phyloP scores from a whole-genome alignment of 441 rosid genomes.

The Breynia disticha region DNA sequence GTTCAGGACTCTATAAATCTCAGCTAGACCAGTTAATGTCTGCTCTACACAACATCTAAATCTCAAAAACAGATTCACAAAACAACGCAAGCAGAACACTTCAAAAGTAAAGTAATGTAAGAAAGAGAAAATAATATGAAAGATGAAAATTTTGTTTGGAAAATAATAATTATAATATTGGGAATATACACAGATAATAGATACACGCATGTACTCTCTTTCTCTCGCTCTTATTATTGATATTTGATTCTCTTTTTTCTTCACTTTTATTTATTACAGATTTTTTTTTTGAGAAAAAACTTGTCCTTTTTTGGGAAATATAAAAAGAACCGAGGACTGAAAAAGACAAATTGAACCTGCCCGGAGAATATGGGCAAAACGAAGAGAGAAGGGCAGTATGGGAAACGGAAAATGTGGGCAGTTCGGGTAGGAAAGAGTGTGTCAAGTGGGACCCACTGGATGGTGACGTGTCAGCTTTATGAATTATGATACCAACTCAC shows the following conservation, averaged over 20 bases:
- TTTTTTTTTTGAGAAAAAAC: slow-evolving; percentile 1
- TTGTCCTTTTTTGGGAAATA: too few relatives aligned
- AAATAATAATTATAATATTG: too few relatives aligned
- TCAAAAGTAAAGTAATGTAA: slow-evolving; percentile 6
- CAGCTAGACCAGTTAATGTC: slow-evolving; percentile 24
- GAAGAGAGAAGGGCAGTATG: slow-evolving; percentile 8
- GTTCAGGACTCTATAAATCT: slow-evolving; percentile 18
- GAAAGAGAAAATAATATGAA: background rate
- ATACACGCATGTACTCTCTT: too few relatives aligned
- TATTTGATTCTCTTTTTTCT: slow-evolving; percentile 20
- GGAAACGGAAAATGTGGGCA: slow-evolving; percentile 17
- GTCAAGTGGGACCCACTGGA: slow-evolving; percentile 19
- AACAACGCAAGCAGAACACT: slow-evolving; percentile 21
- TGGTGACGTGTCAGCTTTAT: slow-evolving; percentile 24
- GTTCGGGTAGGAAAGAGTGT: slow-evolving; percentile 10
- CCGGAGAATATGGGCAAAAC: slow-evolving; percentile 13
- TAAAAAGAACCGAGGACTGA: slow-evolving; percentile 21
- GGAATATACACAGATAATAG: too few relatives aligned
- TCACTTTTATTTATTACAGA: slow-evolving; percentile 11
- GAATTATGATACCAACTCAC: slow-evolving; percentile 18
- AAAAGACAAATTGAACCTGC: slow-evolving; percentile 15
- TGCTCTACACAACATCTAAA: slow-evolving; percentile 15
- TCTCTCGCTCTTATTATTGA: too few relatives aligned
- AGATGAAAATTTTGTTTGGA: background rate
- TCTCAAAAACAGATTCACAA: slow-evolving; percentile 8